Evolutionary conservation across 2,329 filamentous ascomycete genomes (phyloP), one percentile per base, ranked within the genome.

Genomic region (Mycocentrospora acerina): DNA sequence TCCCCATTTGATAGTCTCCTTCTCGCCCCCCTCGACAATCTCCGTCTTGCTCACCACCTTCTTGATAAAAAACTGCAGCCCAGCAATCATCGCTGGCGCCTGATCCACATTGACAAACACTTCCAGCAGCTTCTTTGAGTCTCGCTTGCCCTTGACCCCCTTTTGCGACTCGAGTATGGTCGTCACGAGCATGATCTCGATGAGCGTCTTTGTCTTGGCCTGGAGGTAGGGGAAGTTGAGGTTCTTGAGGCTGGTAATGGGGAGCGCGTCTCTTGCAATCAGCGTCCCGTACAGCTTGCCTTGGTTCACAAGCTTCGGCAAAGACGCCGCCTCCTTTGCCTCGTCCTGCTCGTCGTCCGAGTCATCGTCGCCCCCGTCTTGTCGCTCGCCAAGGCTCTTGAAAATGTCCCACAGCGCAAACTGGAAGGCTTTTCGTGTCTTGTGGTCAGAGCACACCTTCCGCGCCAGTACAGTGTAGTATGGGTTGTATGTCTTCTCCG

Each of bases 401-500:
- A 96, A 94, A 8, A 91, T 75, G 53, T 86, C 88, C 83, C 90
- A 95, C 1, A 97, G 73, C 7, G 85, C 81, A 56, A 91, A 90
- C 61, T 93, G 88, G 61, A 97, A 94, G 2, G 88, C 84, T 70
- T 91, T 91, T 45, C 82, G 81, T 51, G 94, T 77, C 54, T 83
- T 82, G 51, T 82, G 82, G 44, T 90, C 87, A 3, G 75, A 74
- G 58, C 90, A 94, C 7, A 96, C 76, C 48, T 84, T 83, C 32
- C 80, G 81, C 8, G 89, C 90, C 25, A 98, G 83, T 1, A 95
- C 74, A 0, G 88, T 87, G 63, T 98, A 98, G 70, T 95, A 98
- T 0, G 87, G 88, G 57, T 98, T 98, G 68, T 96, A 95, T 1
- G 77, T 76, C 40, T 84, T 76, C 69, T 97, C 93, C 3, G 86